Evolutionary conservation across 805 yeast species (phyloP).

Genomic region (Yueomyces sp.): DNA sequence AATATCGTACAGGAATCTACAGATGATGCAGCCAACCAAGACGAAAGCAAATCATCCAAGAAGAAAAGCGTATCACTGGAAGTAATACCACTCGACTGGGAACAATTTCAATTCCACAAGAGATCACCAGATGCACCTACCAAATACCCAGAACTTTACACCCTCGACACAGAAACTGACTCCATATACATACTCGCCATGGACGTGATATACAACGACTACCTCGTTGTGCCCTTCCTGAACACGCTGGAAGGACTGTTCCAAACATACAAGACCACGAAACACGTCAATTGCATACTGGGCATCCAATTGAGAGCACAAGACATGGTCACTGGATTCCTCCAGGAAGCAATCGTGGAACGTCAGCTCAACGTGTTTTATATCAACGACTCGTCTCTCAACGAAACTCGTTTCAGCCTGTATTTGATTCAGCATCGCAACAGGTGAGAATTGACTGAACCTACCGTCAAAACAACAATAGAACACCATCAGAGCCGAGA

Average conservation of each 20-base stretch:
- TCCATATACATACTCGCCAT: constrained; percentile 18
- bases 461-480: no score
- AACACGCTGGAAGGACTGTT: constrained; percentile 11
- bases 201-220: constrained; percentile 26
- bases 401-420: constrained; percentile 13
- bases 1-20: background rate
- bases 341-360: constrained; percentile 15
- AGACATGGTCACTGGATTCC: constrained; percentile 15
- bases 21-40: background rate
- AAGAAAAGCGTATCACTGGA: constrained; percentile 9
- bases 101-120: constrained; percentile 7
- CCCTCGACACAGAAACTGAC: background rate
- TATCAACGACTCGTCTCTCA: constrained; percentile 7
- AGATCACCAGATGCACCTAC: background rate
- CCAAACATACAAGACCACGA: constrained; percentile 1
- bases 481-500: no score
- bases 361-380: constrained; percentile 9
- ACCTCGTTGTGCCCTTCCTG: constrained; percentile 20
- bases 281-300: constrained; percentile 8
- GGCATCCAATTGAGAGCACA: constrained; percentile 24
- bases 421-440: constrained; percentile 6
- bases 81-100: constrained; percentile 22
- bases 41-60: background rate
- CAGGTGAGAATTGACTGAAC: no score
- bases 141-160: background rate